phyloP scores from a whole-genome alignment of 805 yeast species.

The Metschnikowia arizonensis region DNA sequence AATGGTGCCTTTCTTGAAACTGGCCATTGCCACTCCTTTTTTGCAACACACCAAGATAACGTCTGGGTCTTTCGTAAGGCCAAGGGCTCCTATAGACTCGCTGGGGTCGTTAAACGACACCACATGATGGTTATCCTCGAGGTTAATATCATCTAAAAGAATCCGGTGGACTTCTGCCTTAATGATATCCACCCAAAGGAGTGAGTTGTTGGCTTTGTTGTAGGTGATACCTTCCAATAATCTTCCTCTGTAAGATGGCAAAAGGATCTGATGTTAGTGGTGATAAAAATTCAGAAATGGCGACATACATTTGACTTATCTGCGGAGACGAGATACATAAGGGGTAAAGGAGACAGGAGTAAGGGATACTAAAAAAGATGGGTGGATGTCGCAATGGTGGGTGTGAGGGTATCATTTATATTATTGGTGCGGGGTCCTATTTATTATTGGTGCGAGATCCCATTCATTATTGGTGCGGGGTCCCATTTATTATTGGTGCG shows the following conservation, averaged over 20 bases:
- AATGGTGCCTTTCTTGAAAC: slow-evolving; percentile 35
- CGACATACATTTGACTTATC: slow-evolving; percentile 12
- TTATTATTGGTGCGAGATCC: too few species aligned
- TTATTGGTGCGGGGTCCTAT: not conserved
- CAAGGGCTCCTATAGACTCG: slow-evolving; percentile 66
- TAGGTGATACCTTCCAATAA: slow-evolving; percentile 67
- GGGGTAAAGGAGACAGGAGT: not conserved
- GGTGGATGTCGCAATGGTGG: too few species aligned
- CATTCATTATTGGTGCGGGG: not conserved
- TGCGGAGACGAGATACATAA: not conserved
- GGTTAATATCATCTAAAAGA: slow-evolving; percentile 16
- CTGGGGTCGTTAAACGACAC: slow-evolving; percentile 34
- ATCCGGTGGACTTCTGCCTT: slow-evolving; percentile 40
- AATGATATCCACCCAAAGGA: slow-evolving; percentile 47
- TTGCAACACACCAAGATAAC: slow-evolving; percentile 58
- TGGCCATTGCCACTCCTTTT: slow-evolving; percentile 57
- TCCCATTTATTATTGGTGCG: too few species aligned
- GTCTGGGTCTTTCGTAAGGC: slow-evolving; percentile 51
- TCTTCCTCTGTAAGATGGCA: slow-evolving; percentile 38
- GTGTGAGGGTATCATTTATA: too few species aligned
- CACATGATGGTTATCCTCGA: slow-evolving; percentile 31
- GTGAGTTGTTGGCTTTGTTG: slow-evolving; percentile 50
- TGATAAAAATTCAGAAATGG: not conserved
- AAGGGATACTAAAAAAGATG: too few species aligned
- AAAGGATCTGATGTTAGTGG: slow-evolving; percentile 18